Percentiles rank a stretch among this genome's conserved stretches.
Conservation (phyloP, 805 yeast species). For the Kodamaea hsintzibuensis region DNA sequence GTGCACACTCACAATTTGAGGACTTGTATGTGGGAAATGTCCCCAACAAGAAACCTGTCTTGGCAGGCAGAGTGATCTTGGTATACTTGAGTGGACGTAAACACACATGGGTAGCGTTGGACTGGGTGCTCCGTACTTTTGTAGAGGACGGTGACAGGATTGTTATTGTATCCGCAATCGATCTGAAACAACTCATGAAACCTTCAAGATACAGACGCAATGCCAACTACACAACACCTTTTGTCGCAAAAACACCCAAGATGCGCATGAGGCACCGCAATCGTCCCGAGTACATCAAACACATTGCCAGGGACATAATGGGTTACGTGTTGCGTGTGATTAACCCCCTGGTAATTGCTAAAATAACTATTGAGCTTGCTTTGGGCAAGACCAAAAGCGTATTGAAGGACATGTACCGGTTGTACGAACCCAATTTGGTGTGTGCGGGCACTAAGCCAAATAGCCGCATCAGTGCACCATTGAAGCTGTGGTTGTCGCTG, state of each 20-base stretch:
- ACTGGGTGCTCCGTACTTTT: conserved; percentile 59
- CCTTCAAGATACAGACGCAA: conserved; percentile 1
- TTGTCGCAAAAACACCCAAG: conserved; percentile 22
- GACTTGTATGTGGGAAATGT: conserved; percentile 43
- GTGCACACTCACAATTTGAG: conserved; percentile 49
- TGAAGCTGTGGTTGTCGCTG: conserved; percentile 60
- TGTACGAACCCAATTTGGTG: conserved; percentile 62
- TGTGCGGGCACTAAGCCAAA: conserved; percentile 56
- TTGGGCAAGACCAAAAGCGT: conserved; percentile 58
- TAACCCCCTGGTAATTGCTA: conserved; percentile 47
- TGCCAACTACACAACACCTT: conserved; percentile 5
- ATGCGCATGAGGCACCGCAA: conserved; percentile 38
- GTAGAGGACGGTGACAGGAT: conserved; percentile 67
- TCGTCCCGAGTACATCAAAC: conserved; percentile 49
- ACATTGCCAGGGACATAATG: conserved; percentile 52
- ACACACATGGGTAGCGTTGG: conserved; percentile 83
- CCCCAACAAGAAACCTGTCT: conserved; percentile 33
- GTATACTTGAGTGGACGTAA: conserved; percentile 68
- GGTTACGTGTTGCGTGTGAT: conserved; percentile 49
- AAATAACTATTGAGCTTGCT: conserved; percentile 60
- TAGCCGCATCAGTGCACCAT: conserved; percentile 44
- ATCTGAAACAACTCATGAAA: conserved; percentile 13
- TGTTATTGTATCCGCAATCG: conserved; percentile 58
- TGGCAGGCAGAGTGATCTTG: conserved; percentile 56
- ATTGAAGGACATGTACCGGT: conserved; percentile 56